phyloP scores from a whole-genome alignment of 2,329 filamentous ascomycete species.

The Didymella pinodella region DNA sequence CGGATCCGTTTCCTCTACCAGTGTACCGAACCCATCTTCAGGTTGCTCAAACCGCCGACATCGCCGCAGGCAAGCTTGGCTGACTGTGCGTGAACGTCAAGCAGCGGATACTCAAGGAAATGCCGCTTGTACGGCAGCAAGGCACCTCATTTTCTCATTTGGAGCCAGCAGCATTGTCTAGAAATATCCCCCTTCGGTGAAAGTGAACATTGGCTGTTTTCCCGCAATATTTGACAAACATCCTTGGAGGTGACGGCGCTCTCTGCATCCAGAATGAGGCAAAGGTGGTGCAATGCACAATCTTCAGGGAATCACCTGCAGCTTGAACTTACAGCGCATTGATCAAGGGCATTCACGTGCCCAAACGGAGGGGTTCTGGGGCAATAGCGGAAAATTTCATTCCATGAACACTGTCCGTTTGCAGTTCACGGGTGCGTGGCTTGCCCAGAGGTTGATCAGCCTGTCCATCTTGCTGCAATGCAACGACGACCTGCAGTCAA shows the following conservation, averaged over 20 bases:
- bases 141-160: neutral
- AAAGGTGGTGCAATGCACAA: slow-evolving; percentile 26
- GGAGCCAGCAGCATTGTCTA: slow-evolving; percentile 25
- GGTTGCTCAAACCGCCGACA: slow-evolving; percentile 41
- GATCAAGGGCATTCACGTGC: slow-evolving; percentile 21
- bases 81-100: slow-evolving; percentile 20
- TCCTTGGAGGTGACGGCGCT: slow-evolving; percentile 21
- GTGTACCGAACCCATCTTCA: slow-evolving; percentile 24
- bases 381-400: slow-evolving; percentile 24
- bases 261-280: slow-evolving; percentile 13
- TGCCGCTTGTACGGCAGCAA: slow-evolving; percentile 14
- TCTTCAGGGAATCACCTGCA: slow-evolving; percentile 21
- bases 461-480: slow-evolving; percentile 5
- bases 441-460: slow-evolving; percentile 9
- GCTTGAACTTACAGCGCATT: slow-evolving; percentile 28
- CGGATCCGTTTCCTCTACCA: slow-evolving; percentile 33
- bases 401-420: slow-evolving; percentile 6
- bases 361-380: slow-evolving; percentile 17
- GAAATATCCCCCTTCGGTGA: slow-evolving; percentile 18
- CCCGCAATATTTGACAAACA: slow-evolving; percentile 25
- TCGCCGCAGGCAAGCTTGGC: slow-evolving; percentile 36
- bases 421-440: slow-evolving; percentile 27
- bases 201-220: slow-evolving; percentile 15
- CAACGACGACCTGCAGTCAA: neutral
- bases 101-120: slow-evolving; percentile 43